Conservation (phyloP, 2,329 filamentous ascomycete genomes). For the Exophiala sp. region DNA sequence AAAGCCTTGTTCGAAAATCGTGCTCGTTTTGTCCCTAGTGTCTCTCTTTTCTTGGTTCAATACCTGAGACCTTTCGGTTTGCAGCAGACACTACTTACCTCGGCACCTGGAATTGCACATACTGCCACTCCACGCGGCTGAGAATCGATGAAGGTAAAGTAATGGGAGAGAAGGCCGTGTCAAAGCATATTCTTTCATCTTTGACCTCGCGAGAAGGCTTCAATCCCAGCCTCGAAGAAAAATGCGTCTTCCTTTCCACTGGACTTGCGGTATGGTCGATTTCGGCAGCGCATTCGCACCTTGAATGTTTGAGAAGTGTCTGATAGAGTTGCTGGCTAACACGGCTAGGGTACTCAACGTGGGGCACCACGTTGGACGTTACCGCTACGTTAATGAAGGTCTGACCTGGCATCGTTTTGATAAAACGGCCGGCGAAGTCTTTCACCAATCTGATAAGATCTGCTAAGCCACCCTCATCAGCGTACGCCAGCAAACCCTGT, state of each 20-base stretch:
- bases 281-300: not conserved
- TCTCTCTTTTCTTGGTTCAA: too few relatives aligned
- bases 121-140: not conserved
- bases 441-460: not conserved
- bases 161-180: not conserved
- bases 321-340: not conserved
- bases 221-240: not conserved
- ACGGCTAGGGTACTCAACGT: not conserved
- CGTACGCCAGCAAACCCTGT: not conserved
- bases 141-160: not conserved
- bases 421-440: too few relatives aligned
- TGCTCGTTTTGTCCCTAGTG: too few relatives aligned
- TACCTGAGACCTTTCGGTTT: too few relatives aligned
- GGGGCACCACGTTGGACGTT: not conserved
- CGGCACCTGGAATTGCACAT: conserved; percentile 2
- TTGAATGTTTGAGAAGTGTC: not conserved
- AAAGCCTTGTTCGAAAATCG: too few relatives aligned
- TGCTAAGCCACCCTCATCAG: not conserved
- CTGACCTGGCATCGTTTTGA: too few relatives aligned
- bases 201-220: not conserved
- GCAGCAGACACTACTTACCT: too few relatives aligned
- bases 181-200: not conserved
- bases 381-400: not conserved
- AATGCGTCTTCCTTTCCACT: not conserved
- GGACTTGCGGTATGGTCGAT: too few relatives aligned